Base-by-base conservation (phyloP, 192 early-diverging fungal species). In the Coemansia sp. region DNA sequence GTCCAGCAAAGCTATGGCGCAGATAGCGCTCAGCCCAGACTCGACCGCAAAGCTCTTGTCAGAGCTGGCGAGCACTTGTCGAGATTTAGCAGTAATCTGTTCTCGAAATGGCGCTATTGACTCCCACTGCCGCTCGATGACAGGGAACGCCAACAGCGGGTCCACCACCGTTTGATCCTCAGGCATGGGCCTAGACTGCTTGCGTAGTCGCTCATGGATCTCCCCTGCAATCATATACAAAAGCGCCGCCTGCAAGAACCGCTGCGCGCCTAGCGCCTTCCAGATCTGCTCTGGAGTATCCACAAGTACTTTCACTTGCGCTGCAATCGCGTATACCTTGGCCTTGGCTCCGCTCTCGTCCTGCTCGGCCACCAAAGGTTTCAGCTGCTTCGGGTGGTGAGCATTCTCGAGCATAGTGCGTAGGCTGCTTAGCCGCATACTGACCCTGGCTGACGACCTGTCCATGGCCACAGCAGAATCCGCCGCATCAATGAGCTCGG, bases 261-360 rank as follows among this genome's bases (percentile, higher is more conserved):
- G 74, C 44, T 66, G 50, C 7, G 71, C 64, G 20, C 36, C 73
- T 31, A 84, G 65, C 3, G 82, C 73, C 52, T 74, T 70, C 77
- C 82, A 79, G 24, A 84, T 71, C 64, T 76, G 77, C 61, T 84
- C 82, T 0, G 74, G 74, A 52, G 82, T 74, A 33, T 79, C 78
- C 24, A 73, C 77, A 11, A 84, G 78, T 31, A 84, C 82, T 36
- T 79, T 79, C 15, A 79, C 74, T 66, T 84, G 82, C 16, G 82
- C 82, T 0, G 82, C 82, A 10, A 72, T 68, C 12, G 77, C 73
- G 24, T 79, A 84, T 3, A 71, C 70, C 4, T 46, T 60, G 29
- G 68, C 18, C 50, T 53, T 33, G 16, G 47, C n/a, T 5, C 57
- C 57, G 34, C 61, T 34, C 2, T 72, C 66, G 41, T 66, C 20